A percentile compares a stretch with the other conserved stretches of the same genome.
Conservation (phyloP, 768 basidiomycete species). For the Astraeus odoratus region DNA sequence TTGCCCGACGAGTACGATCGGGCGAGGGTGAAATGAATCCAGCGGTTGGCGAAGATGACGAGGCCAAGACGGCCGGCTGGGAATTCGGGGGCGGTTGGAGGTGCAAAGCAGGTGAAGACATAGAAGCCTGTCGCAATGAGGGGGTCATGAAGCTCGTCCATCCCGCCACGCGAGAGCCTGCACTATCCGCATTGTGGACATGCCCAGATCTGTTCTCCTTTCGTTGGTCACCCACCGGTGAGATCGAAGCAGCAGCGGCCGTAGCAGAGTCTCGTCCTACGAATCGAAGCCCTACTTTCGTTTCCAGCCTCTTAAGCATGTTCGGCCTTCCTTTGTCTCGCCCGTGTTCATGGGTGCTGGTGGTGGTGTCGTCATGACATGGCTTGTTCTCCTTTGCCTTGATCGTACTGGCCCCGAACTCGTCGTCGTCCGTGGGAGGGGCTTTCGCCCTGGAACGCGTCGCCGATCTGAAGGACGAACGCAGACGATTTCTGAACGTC, state of each 20-base stretch:
- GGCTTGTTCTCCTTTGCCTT: slow-evolving; percentile 38
- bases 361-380: slow-evolving; percentile 24
- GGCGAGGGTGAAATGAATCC: slow-evolving; percentile 41
- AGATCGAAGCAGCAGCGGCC: slow-evolving; percentile 33
- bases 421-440: slow-evolving; percentile 30
- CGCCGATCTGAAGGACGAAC: slow-evolving; percentile 56
- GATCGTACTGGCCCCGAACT: slow-evolving; percentile 35
- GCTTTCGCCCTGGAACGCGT: slow-evolving; percentile 48
- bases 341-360: slow-evolving; percentile 24
- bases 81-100: slow-evolving; percentile 52
- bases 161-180: slow-evolving; percentile 42
- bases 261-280: slow-evolving; percentile 35
- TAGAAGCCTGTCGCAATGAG: slow-evolving; percentile 60
- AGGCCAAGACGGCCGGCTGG: slow-evolving; percentile 38
- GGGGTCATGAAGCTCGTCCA: slow-evolving; percentile 57
- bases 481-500: slow-evolving; percentile 58
- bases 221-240: slow-evolving; percentile 23
- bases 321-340: slow-evolving; percentile 37
- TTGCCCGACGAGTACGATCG: slow-evolving; percentile 38
- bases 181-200: slow-evolving; percentile 30
- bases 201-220: slow-evolving; percentile 21
- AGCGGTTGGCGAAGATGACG: slow-evolving; percentile 41
- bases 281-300: slow-evolving; percentile 46
- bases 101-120: slow-evolving; percentile 70
- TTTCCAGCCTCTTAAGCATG: slow-evolving; percentile 42